phyloP scores from a whole-genome alignment of 768 basidiomycete species.

The Collybia sordida region DNA sequence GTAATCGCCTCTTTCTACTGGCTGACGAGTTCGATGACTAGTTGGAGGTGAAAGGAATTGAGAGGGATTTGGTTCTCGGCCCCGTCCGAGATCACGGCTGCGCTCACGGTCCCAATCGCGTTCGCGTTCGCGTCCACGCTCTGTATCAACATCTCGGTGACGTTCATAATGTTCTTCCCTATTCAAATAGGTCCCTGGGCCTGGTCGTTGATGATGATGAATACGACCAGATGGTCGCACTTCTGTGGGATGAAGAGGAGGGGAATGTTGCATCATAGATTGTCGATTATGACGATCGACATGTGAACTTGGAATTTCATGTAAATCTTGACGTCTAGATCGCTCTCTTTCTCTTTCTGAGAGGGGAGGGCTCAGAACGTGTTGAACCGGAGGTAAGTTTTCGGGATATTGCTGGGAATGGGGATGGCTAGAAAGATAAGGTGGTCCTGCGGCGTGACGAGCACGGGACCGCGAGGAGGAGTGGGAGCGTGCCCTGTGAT shows the following conservation, averaged over 20 bases:
- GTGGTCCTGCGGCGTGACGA: slow-evolving; percentile 38
- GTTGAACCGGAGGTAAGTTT: slow-evolving; percentile 39
- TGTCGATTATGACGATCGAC: slow-evolving; percentile 29
- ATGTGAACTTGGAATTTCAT: slow-evolving; percentile 36
- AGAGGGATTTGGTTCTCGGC: slow-evolving; percentile 22
- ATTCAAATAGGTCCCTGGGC: slow-evolving; percentile 58
- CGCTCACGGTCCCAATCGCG: slow-evolving; percentile 35
- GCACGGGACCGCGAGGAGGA: slow-evolving; percentile 53
- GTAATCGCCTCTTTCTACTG: slow-evolving; percentile 28
- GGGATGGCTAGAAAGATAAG: slow-evolving; percentile 34
- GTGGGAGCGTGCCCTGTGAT: slow-evolving; percentile 48
- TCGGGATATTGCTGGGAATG: slow-evolving; percentile 53
- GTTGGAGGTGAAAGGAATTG: slow-evolving; percentile 43
- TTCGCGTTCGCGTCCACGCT: slow-evolving; percentile 39
- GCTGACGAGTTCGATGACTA: slow-evolving; percentile 32
- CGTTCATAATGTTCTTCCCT: slow-evolving; percentile 53
- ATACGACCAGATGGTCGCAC: slow-evolving; percentile 39
- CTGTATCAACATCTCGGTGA: slow-evolving; percentile 38
- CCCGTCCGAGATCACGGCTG: slow-evolving; percentile 26
- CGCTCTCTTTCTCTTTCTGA: slow-evolving; percentile 46
- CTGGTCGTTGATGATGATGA: slow-evolving; percentile 69
- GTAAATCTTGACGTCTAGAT: slow-evolving; percentile 47
- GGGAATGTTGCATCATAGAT: slow-evolving; percentile 33
- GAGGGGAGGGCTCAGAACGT: slow-evolving; percentile 48
- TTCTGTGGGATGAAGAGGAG: slow-evolving; percentile 33